Conservation (phyloP, 2,329 filamentous ascomycete genomes). For the Sclerotinia borealis region DNA sequence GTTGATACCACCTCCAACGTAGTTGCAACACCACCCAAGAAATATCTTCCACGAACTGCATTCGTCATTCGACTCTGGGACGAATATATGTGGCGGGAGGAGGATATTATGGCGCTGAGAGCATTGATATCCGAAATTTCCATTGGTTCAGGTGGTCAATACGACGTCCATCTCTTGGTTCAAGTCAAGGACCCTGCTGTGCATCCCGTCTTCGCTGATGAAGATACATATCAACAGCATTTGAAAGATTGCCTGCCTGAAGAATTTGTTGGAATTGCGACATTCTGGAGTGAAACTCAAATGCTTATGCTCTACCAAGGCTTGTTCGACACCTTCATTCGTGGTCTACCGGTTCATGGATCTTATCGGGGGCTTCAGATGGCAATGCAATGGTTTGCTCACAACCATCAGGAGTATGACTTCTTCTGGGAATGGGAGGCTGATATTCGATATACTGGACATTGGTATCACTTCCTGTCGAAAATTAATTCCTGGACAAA, state of each 20-base stretch:
- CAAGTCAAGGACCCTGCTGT: slow-evolving; percentile 76
- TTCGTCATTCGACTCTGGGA: slow-evolving; percentile 79
- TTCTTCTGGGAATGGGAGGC: slow-evolving; percentile 96
- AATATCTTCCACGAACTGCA: slow-evolving; percentile 56
- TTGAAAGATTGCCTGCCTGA: slow-evolving; percentile 65
- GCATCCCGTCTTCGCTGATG: slow-evolving; percentile 72
- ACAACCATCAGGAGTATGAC: slow-evolving; percentile 82
- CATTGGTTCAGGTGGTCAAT: slow-evolving; percentile 76
- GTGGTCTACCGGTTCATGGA: slow-evolving; percentile 74
- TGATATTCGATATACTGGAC: slow-evolving; percentile 84
- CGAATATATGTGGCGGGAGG: slow-evolving; percentile 69
- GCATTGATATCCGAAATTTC: slow-evolving; percentile 78
- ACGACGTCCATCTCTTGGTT: slow-evolving; percentile 78
- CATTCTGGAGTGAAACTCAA: slow-evolving; percentile 88
- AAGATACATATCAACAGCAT: slow-evolving; percentile 59
- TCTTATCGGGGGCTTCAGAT: slow-evolving; percentile 91
- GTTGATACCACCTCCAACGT: slow-evolving; percentile 9
- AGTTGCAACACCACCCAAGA: slow-evolving; percentile 19
- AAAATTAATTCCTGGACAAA: slow-evolving; percentile 64
- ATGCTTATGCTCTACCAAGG: slow-evolving; percentile 89
- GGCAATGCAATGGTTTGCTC: slow-evolving; percentile 90
- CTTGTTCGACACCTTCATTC: slow-evolving; percentile 68
- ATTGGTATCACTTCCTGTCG: slow-evolving; percentile 71
- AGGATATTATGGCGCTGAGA: slow-evolving; percentile 76
- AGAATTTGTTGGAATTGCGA: slow-evolving; percentile 85